Conservation (phyloP, 2,329 filamentous ascomycete species). For the Ophiostoma pallidulum region DNA sequence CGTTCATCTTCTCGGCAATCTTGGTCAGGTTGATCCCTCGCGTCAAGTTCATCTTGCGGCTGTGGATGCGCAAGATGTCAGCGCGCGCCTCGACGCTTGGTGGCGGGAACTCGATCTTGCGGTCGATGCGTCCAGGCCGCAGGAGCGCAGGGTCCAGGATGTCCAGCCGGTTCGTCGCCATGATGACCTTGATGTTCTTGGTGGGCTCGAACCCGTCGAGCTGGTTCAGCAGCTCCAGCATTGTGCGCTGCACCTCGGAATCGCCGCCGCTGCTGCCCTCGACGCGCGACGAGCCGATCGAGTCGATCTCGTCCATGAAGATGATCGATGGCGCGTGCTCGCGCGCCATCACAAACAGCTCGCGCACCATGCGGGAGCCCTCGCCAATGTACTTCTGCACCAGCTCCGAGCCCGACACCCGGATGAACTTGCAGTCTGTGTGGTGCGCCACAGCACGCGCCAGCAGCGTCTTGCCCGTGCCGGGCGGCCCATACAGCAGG, state of each 20-base stretch:
- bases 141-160: slow-evolving; percentile 92
- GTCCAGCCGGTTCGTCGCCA: slow-evolving; percentile 97
- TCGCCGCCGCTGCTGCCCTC: slow-evolving; percentile 93
- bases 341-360: slow-evolving; percentile 97
- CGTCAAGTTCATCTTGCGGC: slow-evolving; percentile 95
- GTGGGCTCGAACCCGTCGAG: slow-evolving; percentile 97
- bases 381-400: slow-evolving; percentile 99
- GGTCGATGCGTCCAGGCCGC: slow-evolving; percentile 92
- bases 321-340: slow-evolving; percentile 98
- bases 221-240: slow-evolving; percentile 97
- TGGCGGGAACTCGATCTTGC: slow-evolving; percentile 98
- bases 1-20: slow-evolving; percentile 99
- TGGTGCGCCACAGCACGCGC: slow-evolving; percentile 95
- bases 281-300: slow-evolving; percentile 92
- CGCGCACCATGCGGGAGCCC: slow-evolving; percentile 94
- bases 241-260: slow-evolving; percentile 95
- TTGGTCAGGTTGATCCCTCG: slow-evolving; percentile 95
- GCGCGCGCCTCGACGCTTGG: slow-evolving; percentile 93
- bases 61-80: slow-evolving; percentile 96
- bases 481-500: slow-evolving; percentile 88
- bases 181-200: slow-evolving; percentile 99
- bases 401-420: slow-evolving; percentile 89
- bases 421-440: slow-evolving; percentile 98
- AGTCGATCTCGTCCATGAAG: slow-evolving; percentile 99
- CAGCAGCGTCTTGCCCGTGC: slow-evolving; percentile 92